Base-by-base conservation (phyloP, 768 basidiomycete genomes). In the Cystoderma amianthinum region DNA sequence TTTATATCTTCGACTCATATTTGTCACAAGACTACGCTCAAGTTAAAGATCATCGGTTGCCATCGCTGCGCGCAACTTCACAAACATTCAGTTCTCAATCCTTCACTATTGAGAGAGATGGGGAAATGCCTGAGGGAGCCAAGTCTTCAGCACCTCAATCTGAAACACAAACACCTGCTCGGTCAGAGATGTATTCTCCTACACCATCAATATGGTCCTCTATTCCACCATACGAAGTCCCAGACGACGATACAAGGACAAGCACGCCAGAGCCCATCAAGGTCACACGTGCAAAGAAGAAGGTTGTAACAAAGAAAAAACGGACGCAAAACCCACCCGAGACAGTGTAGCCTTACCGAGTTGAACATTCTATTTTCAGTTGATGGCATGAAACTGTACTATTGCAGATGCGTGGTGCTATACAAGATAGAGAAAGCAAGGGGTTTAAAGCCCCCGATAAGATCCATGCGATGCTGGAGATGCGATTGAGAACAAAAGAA, bases 71-170 rank as follows among this genome's bases (percentile, higher is more conserved):
- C 46, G 63, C 65, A 17, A 54, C 62, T 4, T 51, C 62, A 7
- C 61, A 68, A 13, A 56, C 62, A 13, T 65, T 70, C 7, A 63
- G 72, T 2, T 56, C 67, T 1, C 59, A 68, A n/a, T 57, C 67
- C 4, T 85, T 77, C 46, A 63, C 74, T 11, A 78, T 91, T 44
- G 89, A 93, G 45, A 75, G 73, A 51, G 74, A 79, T 1, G 92
- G 92, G 2, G 92, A 93, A 62, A 87, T 94, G 86, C 92, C 92
- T 3, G 72, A 72, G 36, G 74, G 77, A n/a, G 69, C 62, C 41
- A 46, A 41, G n/a, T 35, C 48, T 30, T 51, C 56, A 6, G 52
- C 54, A 13, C 58, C 60, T 3, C 55, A 46, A 30, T 56, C 65
- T 4, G 35, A 48, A 21, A 51, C 45, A 22, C 43, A 44, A 24